A percentile compares a stretch with the other conserved stretches of the same genome.
Evolutionary conservation across 495 filamentous ascomycete genomes (phyloP).

Genomic region (Penicillium argentinense): DNA sequence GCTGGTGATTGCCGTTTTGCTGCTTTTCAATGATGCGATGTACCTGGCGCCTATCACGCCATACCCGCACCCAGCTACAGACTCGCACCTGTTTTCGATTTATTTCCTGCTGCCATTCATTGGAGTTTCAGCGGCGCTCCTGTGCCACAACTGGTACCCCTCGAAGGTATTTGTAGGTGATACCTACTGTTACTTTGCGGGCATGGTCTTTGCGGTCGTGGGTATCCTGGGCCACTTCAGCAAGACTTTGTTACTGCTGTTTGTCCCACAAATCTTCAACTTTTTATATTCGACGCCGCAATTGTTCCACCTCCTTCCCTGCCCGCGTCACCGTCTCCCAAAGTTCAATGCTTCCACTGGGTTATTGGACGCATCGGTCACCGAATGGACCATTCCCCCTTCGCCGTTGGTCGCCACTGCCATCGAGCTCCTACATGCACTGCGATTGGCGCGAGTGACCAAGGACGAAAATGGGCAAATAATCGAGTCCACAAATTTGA

Average conservation of each 20-base stretch:
- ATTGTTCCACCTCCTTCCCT: slow-evolving; percentile 84
- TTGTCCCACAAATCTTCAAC: slow-evolving; percentile 95
- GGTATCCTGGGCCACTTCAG: slow-evolving; percentile 96
- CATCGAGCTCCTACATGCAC: slow-evolving; percentile 61
- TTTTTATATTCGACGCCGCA: slow-evolving; percentile 92
- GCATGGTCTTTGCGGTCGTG: slow-evolving; percentile 98
- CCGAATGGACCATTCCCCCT: slow-evolving; percentile 74
- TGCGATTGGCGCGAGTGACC: slow-evolving; percentile 65
- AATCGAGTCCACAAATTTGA: slow-evolving; percentile 83
- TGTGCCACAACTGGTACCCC: slow-evolving; percentile 94
- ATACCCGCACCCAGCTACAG: slow-evolving; percentile 88
- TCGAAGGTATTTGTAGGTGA: slow-evolving; percentile 95
- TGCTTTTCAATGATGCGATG: slow-evolving; percentile 87
- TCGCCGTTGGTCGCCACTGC: slow-evolving; percentile 54
- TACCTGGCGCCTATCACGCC: slow-evolving; percentile 61
- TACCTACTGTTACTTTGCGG: slow-evolving; percentile 99
- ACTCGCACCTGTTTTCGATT: slow-evolving; percentile 92
- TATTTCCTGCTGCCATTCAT: slow-evolving; percentile 94
- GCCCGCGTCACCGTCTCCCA: slow-evolving; percentile 87
- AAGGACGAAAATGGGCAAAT: slow-evolving; percentile 67
- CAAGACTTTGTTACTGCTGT: slow-evolving; percentile 89
- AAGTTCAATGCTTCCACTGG: slow-evolving; percentile 82
- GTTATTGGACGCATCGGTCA: slow-evolving; percentile 78
- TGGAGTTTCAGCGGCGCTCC: slow-evolving; percentile 83
- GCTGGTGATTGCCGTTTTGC: slow-evolving; percentile 79